Base-by-base conservation (phyloP, 2,329 filamentous ascomycete species). In the Conoideocrella luteorostrata region DNA sequence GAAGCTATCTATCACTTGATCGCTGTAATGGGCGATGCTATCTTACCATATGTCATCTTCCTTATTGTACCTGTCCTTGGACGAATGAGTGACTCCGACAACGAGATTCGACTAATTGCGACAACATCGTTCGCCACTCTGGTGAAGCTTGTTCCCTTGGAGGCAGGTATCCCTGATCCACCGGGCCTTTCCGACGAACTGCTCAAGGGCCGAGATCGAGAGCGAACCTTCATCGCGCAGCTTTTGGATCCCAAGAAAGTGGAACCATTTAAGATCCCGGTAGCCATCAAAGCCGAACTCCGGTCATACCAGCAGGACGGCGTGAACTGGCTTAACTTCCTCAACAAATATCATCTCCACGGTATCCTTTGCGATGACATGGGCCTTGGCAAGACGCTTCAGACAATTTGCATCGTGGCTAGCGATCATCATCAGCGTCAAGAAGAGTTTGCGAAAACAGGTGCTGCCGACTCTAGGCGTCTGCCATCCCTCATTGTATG, bases 361-460 rank as follows among this genome's bases (percentile, higher is more conserved):
- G 93, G 93, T 39, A 96, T 98, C 64, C 86, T 98, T 47, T 98
- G 93, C 61, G 93, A 98, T 58, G 93, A 98, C 63, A 98, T 98
- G 93, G 93, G 93, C 58, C 84, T 98, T 22, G 93, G 93, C 39
- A 98, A 98, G 70, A 98, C 93, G 2, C 70, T 98, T 10, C 93
- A 98, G 63, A 98, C 94, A 0, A 79, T 98, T 18, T 98, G 93
- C 64, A 98, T 98, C 57, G 90, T 98, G 34, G 91, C 93, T 9
- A 97, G 90, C 66, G 93, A 98, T 61, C 93, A 98, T 60, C 91
- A 98, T 62, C 75, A 94, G 59, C 83, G 93, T 48, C 88, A 88
- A 1, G 88, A 96, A 58, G 89, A 97, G 59, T 97, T 84, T 61
- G 82, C 82, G 22, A 88, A 85, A 65, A 94, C 90, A 0, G 77